Percentiles rank a stretch among this genome's conserved stretches.
These are phyloP conservation scores for Taphrina deformans DNA, from an alignment of 1,139 yeast genomes.

Conservation along the genomic window DNA sequence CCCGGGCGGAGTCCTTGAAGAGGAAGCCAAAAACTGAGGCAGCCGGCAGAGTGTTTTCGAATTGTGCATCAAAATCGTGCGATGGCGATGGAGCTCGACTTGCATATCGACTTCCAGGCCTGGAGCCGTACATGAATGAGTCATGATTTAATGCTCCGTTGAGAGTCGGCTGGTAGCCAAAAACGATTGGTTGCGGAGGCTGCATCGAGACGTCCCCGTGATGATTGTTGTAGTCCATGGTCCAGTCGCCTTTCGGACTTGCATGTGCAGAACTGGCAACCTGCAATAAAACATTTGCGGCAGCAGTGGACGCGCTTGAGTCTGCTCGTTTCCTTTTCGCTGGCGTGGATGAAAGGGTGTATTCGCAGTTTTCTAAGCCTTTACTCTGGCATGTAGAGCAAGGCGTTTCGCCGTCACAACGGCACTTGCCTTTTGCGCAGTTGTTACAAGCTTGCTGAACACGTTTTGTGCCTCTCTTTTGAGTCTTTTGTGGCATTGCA, in stretches of 20 bases:
- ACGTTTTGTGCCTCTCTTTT: constrained; percentile 28
- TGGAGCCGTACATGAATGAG: constrained; percentile 2
- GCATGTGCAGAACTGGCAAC: constrained; percentile 31
- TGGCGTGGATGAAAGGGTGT: constrained; percentile 16
- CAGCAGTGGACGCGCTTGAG: constrained; percentile 30
- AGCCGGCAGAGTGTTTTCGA: constrained; percentile 21
- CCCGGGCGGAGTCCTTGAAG: constrained; percentile 25
- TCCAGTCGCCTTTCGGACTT: constrained; percentile 27
- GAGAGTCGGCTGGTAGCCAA: constrained; percentile 18
- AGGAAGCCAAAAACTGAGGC: constrained; percentile 25
- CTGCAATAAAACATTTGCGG: constrained; percentile 23
- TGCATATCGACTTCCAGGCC: constrained; percentile 26
- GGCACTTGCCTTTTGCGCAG: constrained; percentile 31
- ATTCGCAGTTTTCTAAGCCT: constrained; percentile 24
- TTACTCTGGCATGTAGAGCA: constrained; percentile 29
- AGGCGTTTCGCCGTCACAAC: constrained; percentile 30
- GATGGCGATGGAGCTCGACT: constrained; percentile 31
- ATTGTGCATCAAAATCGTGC: constrained; percentile 31
- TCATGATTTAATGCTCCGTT: constrained; percentile 8
- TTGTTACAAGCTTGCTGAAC: constrained; percentile 30
- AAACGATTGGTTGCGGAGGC: constrained; percentile 24
- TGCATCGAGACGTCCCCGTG: constrained; percentile 24
- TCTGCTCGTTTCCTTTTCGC: constrained; percentile 30
- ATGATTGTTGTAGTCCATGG: constrained; percentile 5
- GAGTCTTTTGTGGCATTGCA: constrained; percentile 28